phyloP scores from a whole-genome alignment of 192 early-diverging fungal genomes.

The Chytriomyces confervae region DNA sequence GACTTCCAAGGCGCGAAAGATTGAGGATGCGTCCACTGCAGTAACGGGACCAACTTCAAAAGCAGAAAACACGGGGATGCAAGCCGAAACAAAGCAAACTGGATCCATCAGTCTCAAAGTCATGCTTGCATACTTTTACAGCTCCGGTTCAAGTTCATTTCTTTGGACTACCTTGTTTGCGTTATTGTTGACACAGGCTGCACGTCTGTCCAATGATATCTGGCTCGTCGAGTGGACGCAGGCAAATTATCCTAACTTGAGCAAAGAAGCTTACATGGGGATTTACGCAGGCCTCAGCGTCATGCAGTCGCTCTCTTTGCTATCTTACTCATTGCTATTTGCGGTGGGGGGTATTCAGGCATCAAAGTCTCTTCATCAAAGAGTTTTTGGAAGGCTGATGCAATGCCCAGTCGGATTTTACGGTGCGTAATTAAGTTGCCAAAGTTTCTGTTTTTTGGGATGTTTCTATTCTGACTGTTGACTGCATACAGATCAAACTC shows the following conservation, averaged over 20 bases:
- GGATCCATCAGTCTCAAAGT: slow-evolving; percentile 68
- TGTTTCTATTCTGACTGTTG: slow-evolving; percentile 65
- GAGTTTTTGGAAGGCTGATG: slow-evolving; percentile 65
- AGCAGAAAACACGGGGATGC: slow-evolving; percentile 61
- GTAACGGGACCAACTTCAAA: slow-evolving; percentile 50
- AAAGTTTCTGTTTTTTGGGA: slow-evolving; percentile 66
- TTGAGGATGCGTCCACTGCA: not conserved
- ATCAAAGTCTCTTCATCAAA: slow-evolving; percentile 67
- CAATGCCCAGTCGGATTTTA: slow-evolving; percentile 67
- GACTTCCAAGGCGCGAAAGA: not conserved
- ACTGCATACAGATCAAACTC: slow-evolving; percentile 72
- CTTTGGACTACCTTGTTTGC: not conserved
- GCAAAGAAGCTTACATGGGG: slow-evolving; percentile 57
- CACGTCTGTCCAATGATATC: slow-evolving; percentile 53
- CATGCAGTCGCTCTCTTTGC: slow-evolving; percentile 58
- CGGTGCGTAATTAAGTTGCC: slow-evolving; percentile 58
- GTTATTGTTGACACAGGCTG: slow-evolving; percentile 49
- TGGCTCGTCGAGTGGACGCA: slow-evolving; percentile 49
- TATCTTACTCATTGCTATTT: slow-evolving; percentile 51
- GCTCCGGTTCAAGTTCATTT: slow-evolving; percentile 18
- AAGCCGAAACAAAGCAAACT: slow-evolving; percentile 77
- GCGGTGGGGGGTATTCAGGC: slow-evolving; percentile 58
- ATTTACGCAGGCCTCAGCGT: slow-evolving; percentile 68
- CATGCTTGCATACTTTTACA: slow-evolving; percentile 12
- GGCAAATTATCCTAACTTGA: slow-evolving; percentile 21